phyloP scores from a whole-genome alignment of 768 basidiomycete species.

The Mycena capillaripes region DNA sequence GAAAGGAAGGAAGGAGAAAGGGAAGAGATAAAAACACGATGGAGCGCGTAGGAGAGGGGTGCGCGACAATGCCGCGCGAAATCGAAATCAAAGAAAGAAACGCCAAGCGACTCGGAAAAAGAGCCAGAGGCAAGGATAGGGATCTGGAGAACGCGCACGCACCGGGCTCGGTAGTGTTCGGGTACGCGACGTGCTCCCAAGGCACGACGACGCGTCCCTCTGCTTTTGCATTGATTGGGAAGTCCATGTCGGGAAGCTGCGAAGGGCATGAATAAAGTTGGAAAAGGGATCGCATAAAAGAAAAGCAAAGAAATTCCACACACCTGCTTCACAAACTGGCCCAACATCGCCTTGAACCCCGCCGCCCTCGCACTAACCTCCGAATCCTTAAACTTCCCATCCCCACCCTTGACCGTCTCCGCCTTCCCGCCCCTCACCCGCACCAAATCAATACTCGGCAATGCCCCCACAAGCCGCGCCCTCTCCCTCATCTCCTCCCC shows the following conservation, averaged over 20 bases:
- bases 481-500: constrained; percentile 81
- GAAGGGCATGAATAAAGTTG: constrained; percentile 3
- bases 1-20: not conserved
- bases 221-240: constrained; percentile 93
- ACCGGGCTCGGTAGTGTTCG: constrained; percentile 69
- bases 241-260: constrained; percentile 94
- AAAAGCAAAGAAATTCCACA: constrained; percentile 33
- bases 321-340: constrained; percentile 76
- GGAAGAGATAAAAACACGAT: too few species aligned
- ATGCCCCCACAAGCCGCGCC: constrained; percentile 72
- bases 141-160: not conserved
- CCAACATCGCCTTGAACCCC: constrained; percentile 83
- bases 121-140: too few species aligned
- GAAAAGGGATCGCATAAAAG: not conserved
- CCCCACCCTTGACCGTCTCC: constrained; percentile 64
- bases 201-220: constrained; percentile 95
- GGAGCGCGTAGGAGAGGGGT: too few species aligned
- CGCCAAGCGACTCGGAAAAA: too few species aligned
- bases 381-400: constrained; percentile 63
- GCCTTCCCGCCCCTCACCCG: constrained; percentile 77
- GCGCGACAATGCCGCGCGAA: too few species aligned
- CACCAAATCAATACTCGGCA: constrained; percentile 92
- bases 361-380: constrained; percentile 85
- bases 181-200: constrained; percentile 86
- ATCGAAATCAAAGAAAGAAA: too few species aligned